phyloP scores from a whole-genome alignment of 2,329 filamentous ascomycete genomes.

The Colletotrichum liaoningense region DNA sequence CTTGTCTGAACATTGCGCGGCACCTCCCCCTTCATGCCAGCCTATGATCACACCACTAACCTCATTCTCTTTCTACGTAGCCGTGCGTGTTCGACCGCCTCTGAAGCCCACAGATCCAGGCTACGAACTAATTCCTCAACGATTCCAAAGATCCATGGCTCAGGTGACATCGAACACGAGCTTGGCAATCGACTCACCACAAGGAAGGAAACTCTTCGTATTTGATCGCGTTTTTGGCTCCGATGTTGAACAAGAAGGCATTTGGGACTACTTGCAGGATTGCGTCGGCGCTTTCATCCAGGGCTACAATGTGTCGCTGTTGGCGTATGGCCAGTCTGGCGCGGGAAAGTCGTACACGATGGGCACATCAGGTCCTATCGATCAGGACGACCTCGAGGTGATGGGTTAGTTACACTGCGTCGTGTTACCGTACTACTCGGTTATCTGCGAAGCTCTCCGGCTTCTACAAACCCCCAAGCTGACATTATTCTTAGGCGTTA shows the following conservation, averaged over 20 bases:
- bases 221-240: slow-evolving; percentile 95
- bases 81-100: slow-evolving; percentile 91
- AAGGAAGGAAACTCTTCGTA: slow-evolving; percentile 94
- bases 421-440: neutral
- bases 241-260: slow-evolving; percentile 84
- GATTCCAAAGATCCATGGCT: slow-evolving; percentile 93
- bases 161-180: slow-evolving; percentile 89
- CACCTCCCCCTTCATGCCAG: slow-evolving; percentile 16
- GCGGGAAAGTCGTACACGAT: slow-evolving; percentile 99
- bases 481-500: slow-evolving; percentile 75
- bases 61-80: slow-evolving; percentile 57
- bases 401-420: slow-evolving; percentile 75
- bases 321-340: slow-evolving; percentile 97
- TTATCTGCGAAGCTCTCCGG: neutral
- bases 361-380: slow-evolving; percentile 89
- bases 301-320: slow-evolving; percentile 97
- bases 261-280: slow-evolving; percentile 95
- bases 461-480: neutral
- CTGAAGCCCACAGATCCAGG: slow-evolving; percentile 87
- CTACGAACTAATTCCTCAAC: slow-evolving; percentile 93
- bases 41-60: slow-evolving; percentile 31
- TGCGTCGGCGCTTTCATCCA: slow-evolving; percentile 91
- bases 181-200: slow-evolving; percentile 88
- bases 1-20: slow-evolving; percentile 1
- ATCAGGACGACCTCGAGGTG: slow-evolving; percentile 75